Base-by-base conservation (phyloP, 345 rosid species). In the Euphorbia peplus region DNA sequence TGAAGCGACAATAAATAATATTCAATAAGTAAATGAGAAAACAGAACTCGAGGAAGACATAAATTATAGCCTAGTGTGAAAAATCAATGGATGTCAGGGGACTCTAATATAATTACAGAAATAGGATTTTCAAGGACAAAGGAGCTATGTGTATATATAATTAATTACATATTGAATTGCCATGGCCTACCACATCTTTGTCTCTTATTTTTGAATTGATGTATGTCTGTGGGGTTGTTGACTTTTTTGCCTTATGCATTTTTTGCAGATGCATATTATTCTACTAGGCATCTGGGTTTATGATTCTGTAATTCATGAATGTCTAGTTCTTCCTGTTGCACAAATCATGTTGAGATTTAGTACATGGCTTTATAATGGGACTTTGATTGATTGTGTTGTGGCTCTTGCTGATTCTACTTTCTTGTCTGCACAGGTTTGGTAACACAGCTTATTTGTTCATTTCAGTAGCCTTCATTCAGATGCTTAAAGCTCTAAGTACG, bases 401-500 rank as follows among this genome's bases (percentile, higher is more conserved):
- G 39, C 37, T 0, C 8, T 57, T 57, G 28, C 37, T 57, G 8
- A 21, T 50, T 68, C 69, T 53, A 53, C 39, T 75, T n/a, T 46
- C 54, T 64, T 76, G 30, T 28, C 28, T 50, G 58, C 60, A 39
- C 89, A 95, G 99, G 98, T 90, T 95, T 80, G 97, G 98, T 37
- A 90, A 95, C 82, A 95, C 96, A 66, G 98, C 98, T 56, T 91
- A 89, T 75, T 81, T 93, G 82, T 87, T 85, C 78, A 90, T 91
- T 52, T 91, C 97, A 24, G 96, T 91, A 69, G 97, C 99, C 83
- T 93, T 91, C 75, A 91, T 93, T 78, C 99, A 93, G 86, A 91
- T 93, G 99, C 99, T 95, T 50, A 91, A 91, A 82, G 98, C 98
- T 76, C 75, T 91, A 72, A 90, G 99, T 95, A 92, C 71, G 97